Percentiles rank a stretch among this genome's conserved stretches.
These are phyloP conservation scores for Ceriops decandra DNA, from an alignment of 345 rosid species.

Conservation along the genomic window DNA sequence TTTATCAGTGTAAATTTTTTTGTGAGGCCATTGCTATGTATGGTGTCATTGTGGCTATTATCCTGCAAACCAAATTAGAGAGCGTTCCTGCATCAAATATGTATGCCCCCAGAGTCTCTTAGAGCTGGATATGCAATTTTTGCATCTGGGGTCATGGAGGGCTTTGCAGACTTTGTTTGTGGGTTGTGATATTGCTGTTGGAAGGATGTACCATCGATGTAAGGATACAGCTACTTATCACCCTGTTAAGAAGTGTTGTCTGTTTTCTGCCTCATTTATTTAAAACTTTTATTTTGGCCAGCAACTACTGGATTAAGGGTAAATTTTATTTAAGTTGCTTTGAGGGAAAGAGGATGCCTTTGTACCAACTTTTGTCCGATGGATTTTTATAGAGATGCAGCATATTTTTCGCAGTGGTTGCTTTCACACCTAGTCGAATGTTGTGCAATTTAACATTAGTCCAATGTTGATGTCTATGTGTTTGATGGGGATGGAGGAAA, in stretches of 20 bases:
- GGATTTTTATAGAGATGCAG: too few relatives aligned
- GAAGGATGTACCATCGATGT: too few relatives aligned
- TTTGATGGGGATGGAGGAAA: constrained; percentile 95
- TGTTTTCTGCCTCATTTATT: too few relatives aligned
- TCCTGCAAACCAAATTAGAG: constrained; percentile 92
- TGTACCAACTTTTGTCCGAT: too few relatives aligned
- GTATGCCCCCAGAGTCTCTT: constrained; percentile 79
- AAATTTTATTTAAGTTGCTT: too few relatives aligned
- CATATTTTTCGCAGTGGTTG: too few relatives aligned
- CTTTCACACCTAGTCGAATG: background rate
- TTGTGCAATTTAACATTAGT: background rate
- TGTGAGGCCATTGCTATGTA: constrained; percentile 99
- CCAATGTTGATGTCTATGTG: constrained; percentile 31
- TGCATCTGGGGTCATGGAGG: constrained; percentile 97
- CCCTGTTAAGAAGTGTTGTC: too few relatives aligned
- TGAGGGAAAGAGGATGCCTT: too few relatives aligned
- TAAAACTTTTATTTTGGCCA: too few relatives aligned
- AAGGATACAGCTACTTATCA: too few relatives aligned
- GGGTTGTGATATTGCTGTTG: constrained; percentile 39
- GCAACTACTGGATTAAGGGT: too few relatives aligned
- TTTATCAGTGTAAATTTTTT: constrained; percentile 78
- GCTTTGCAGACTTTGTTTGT: constrained; percentile 96
- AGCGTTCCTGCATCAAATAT: constrained; percentile 73
- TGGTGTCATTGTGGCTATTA: constrained; percentile 97
- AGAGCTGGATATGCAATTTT: constrained; percentile 99